These are phyloP conservation scores for Xylaria sp. DNA, from an alignment of 2,329 filamentous ascomycete species.

Conservation along the genomic window DNA sequence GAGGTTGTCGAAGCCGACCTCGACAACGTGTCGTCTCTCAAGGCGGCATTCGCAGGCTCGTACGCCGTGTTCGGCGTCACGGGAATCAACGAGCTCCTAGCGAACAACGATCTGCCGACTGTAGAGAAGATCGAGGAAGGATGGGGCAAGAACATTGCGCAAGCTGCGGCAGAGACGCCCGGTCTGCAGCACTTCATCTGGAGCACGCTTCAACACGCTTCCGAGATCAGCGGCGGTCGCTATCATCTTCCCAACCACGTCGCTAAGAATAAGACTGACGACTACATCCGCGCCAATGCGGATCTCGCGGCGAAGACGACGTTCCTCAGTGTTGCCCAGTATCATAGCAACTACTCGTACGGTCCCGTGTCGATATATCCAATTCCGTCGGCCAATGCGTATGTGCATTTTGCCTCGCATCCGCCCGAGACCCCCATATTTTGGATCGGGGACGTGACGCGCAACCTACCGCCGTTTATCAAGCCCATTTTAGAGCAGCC, in stretches of 20 bases:
- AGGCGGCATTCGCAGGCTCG: constrained; percentile 29
- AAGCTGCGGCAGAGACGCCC: constrained; percentile 26
- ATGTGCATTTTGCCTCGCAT: constrained; percentile 33
- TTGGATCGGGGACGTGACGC: constrained; percentile 32
- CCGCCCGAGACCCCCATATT: constrained; percentile 26
- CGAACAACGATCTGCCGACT: constrained; percentile 4
- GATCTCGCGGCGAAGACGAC: constrained; percentile 33
- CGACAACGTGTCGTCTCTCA: constrained; percentile 16
- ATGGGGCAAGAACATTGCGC: constrained; percentile 33
- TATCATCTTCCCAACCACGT: constrained; percentile 16
- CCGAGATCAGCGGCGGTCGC: constrained; percentile 27
- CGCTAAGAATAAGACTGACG: constrained; percentile 29
- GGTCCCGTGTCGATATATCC: constrained; percentile 23
- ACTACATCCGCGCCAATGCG: constrained; percentile 31
- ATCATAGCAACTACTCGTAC: constrained; percentile 30
- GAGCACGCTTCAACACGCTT: constrained; percentile 31
- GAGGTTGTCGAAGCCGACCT: constrained; percentile 26
- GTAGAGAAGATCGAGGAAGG: constrained; percentile 11
- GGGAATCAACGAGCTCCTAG: constrained; percentile 7
- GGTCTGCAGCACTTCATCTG: constrained; percentile 33
- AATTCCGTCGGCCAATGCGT: constrained; percentile 28
- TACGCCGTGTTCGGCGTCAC: constrained; percentile 35
- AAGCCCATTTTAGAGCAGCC: constrained; percentile 34
- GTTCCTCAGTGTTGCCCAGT: constrained; percentile 27
- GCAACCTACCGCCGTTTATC: constrained; percentile 27